A percentile compares a stretch with the other conserved stretches of the same genome.
Evolutionary conservation across 2,329 filamentous ascomycete species (phyloP).

Genomic region (Chrysosphaeria jannelii): DNA sequence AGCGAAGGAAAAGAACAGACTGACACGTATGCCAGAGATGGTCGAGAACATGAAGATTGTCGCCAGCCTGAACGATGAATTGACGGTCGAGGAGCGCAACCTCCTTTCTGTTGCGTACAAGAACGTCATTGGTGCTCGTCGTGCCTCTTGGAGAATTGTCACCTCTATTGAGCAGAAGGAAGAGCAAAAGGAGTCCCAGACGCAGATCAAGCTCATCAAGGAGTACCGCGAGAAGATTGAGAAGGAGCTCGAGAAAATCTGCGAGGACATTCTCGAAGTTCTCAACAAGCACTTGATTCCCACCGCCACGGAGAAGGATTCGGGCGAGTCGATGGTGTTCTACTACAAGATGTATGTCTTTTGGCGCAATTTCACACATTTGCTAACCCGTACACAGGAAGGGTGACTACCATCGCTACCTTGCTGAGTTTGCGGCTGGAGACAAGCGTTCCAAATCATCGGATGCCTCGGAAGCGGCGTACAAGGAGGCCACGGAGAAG

Average conservation of each 20-base stretch:
- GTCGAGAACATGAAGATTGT: slow-evolving; percentile 99
- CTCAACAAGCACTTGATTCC: slow-evolving; percentile 83
- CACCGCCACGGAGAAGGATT: slow-evolving; percentile 73
- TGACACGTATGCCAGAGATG: slow-evolving; percentile 40
- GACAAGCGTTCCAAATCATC: slow-evolving; percentile 88
- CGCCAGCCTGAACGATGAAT: slow-evolving; percentile 60
- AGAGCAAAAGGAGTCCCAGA: slow-evolving; percentile 91
- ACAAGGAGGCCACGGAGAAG: slow-evolving; percentile 79
- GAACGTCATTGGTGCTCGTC: slow-evolving; percentile 94
- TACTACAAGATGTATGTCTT: slow-evolving; percentile 84
- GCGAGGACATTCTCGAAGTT: slow-evolving; percentile 86
- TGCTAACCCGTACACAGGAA: slow-evolving; percentile 28
- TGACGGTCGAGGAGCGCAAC: slow-evolving; percentile 92
- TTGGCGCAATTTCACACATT: neutral
- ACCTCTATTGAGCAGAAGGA: slow-evolving; percentile 99
- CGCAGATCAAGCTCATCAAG: slow-evolving; percentile 76
- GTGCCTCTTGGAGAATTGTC: slow-evolving; percentile 98
- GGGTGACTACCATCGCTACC: slow-evolving; percentile 98
- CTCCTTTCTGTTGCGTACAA: slow-evolving; percentile 98
- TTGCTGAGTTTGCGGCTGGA: slow-evolving; percentile 82
- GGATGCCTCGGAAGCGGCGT: slow-evolving; percentile 83
- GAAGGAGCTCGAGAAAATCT: slow-evolving; percentile 86
- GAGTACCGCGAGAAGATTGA: slow-evolving; percentile 98
- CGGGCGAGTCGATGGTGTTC: slow-evolving; percentile 96
- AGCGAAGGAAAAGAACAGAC: neutral